Conservation (phyloP, 306 rosid genomes). For the Canavalia ensiformis region DNA sequence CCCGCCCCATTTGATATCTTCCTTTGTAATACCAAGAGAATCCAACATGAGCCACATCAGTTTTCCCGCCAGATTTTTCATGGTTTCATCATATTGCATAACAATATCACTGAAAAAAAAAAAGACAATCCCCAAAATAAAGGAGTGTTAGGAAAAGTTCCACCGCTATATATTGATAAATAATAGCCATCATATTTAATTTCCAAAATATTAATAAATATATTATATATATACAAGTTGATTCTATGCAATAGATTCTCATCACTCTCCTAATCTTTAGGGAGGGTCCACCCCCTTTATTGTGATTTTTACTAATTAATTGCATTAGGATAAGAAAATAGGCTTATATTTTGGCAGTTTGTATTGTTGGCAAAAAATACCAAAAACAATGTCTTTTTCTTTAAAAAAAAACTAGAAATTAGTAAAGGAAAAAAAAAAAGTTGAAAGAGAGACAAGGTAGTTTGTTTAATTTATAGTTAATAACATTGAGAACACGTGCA, state of each 20-base stretch:
- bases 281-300: conserved; percentile 67
- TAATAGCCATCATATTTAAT: conserved; percentile 24
- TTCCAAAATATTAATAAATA: conserved; percentile 27
- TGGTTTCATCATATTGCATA: conserved; percentile 63
- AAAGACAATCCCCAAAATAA: background rate
- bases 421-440: background rate
- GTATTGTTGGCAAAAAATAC: conserved; percentile 37
- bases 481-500: background rate
- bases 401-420: background rate
- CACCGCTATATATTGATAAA: background rate
- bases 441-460: background rate
- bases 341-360: conserved; percentile 36
- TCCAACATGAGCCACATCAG: conserved; percentile 78
- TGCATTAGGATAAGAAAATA: conserved; percentile 54
- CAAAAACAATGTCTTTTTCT: background rate
- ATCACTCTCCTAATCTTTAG: conserved; percentile 49
- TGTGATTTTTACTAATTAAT: conserved; percentile 54
- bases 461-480: background rate
- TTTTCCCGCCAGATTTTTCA: conserved; percentile 75
- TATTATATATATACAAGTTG: conserved; percentile 40
- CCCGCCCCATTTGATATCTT: conserved; percentile 75
- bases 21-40: conserved; percentile 67
- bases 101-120: conserved; percentile 59
- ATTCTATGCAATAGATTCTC: conserved; percentile 44
- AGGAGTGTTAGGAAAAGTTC: conserved; percentile 10